Evolutionary conservation across 371 early-diverging fungal genomes (phyloP).

Genomic region (Mortierella sp.): DNA sequence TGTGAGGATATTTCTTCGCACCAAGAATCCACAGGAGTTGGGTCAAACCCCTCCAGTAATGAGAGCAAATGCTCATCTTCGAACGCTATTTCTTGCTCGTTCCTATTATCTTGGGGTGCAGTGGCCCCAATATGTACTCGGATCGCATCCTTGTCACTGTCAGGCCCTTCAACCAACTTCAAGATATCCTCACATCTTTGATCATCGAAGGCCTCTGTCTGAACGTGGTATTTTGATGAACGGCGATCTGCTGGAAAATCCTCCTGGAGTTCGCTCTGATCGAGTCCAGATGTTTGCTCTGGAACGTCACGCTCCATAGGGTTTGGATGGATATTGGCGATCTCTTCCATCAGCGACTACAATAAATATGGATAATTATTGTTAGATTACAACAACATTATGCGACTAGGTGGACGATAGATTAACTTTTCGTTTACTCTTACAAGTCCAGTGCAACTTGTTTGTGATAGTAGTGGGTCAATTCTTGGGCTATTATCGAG

Average conservation of each 20-base stretch:
- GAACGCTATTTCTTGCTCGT: no score
- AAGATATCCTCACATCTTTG: no score
- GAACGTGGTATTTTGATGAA: no score
- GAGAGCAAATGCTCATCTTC: no score
- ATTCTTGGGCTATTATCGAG: neutral
- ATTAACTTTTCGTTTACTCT: neutral
- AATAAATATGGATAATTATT: neutral
- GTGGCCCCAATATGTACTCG: no score
- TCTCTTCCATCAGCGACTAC: neutral
- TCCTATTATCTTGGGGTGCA: no score
- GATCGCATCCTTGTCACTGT: no score
- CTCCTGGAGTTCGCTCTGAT: neutral
- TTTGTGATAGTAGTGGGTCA: neutral
- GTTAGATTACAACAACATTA: neutral
- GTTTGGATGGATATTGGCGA: neutral
- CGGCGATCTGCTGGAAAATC: no score
- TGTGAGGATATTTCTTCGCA: neutral
- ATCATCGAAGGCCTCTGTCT: no score
- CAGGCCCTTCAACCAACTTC: no score
- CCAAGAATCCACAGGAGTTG: neutral
- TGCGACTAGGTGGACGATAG: neutral
- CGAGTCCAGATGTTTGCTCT: neutral
- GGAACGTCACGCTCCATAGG: no score
- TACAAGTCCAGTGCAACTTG: neutral
- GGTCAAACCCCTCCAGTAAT: no score